Evolutionary conservation across 2,329 filamentous ascomycete genomes (phyloP), one percentile per base, ranked within the genome.

Genomic region (Cadophora malorum): DNA sequence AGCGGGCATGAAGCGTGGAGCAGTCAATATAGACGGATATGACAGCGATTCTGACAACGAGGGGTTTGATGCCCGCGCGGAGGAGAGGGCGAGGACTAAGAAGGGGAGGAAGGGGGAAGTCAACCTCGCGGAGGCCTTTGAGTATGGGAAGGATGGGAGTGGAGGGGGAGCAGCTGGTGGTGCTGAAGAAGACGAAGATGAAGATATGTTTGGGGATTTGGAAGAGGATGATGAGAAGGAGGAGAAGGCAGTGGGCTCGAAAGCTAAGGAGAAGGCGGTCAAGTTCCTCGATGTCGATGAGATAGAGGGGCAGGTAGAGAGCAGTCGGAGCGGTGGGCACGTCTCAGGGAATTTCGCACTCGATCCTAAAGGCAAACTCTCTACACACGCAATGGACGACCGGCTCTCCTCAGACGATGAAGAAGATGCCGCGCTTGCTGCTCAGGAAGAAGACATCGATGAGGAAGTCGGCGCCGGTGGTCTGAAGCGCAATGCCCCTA

Each of bases 11-110:
- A 97, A 97, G 79, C 92, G 96, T 70, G 95, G 95, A 73, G 96
- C 95, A 0, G 92, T 99, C 65, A 97, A 98, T 76, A 89, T 99
- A 50, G 96, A 98, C 76, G 96, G 96, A 62, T 99, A 98, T 81
- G 95, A 98, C 74, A 96, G 91, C 10, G 96, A 99, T 80, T 97
- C 95, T 2, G 88, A 91, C 63, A 95, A 96, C 72, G 96, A 98
- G 77, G 94, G 92, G 55, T 96, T 97, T 79, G 88, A 96, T 73
- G 86, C 86, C 38, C 87, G 92, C 63, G 91, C 91, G 6, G 88
- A 90, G 67, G 85, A 85, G 66, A 86, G 86, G 71, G 82, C 80
- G 64, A 83, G 77, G 67, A 73, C 70, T 19, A 80, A 81, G 74
- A 76, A 80, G 33, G 82, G 82, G 1, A 68, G 63, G 19, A 55